These are phyloP conservation scores for Trichophaea hybrida DNA, from an alignment of 2,329 filamentous ascomycete species.

Conservation along the genomic window DNA sequence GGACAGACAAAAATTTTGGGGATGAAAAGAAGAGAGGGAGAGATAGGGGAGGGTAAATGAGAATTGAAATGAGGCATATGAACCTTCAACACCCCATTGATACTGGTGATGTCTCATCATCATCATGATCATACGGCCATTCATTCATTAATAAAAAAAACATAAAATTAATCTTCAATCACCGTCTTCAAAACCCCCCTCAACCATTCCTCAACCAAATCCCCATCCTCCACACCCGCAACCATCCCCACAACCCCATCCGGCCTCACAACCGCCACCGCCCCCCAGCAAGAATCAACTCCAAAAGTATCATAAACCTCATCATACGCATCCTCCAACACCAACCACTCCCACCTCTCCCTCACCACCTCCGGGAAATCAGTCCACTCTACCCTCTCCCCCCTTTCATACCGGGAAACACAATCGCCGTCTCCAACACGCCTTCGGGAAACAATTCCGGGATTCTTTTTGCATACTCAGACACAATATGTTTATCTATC, in stretches of 20 bases:
- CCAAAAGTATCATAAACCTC: constrained; percentile 21
- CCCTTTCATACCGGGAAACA: constrained; percentile 15
- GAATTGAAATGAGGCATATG: too few relatives aligned
- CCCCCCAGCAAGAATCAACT: constrained; percentile 13
- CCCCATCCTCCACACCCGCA: constrained; percentile 7
- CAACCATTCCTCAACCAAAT: constrained; percentile 7
- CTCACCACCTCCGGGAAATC: constrained; percentile 20
- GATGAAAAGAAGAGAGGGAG: too few relatives aligned
- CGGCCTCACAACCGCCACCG: constrained; percentile 20
- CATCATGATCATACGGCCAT: not conserved
- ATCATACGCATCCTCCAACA: constrained; percentile 18
- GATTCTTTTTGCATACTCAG: constrained; percentile 5
- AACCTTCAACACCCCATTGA: not conserved
- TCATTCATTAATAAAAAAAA: not conserved
- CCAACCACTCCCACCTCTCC: constrained; percentile 20
- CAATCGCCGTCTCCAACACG: constrained; percentile 17
- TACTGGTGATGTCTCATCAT: not conserved
- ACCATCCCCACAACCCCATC: constrained; percentile 25
- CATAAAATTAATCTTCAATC: not conserved
- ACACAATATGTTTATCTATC: not conserved
- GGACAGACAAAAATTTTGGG: not conserved
- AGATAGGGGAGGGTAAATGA: too few relatives aligned
- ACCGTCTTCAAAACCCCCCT: constrained; percentile 1
- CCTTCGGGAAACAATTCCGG: constrained; percentile 12
- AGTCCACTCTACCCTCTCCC: constrained; percentile 18